A percentile compares a stretch with the other conserved stretches of the same genome.
phyloP scores from a whole-genome alignment of 805 yeast genomes.

The Candida tallmaniae region DNA sequence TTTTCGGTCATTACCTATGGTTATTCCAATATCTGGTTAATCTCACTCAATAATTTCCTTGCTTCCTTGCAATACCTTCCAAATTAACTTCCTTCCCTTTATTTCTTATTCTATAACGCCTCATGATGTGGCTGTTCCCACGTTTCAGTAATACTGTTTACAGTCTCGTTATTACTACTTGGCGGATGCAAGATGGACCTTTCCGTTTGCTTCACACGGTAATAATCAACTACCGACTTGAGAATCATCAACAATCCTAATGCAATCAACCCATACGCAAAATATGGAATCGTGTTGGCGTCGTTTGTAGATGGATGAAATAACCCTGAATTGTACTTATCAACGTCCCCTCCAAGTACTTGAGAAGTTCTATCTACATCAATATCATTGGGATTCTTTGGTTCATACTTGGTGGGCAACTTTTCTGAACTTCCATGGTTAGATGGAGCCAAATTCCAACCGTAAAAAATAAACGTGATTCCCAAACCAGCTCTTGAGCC shows the following conservation, averaged over 20 bases:
- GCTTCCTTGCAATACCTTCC: too few relatives aligned
- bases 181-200: slow-evolving; percentile 41
- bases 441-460: slow-evolving; percentile 33
- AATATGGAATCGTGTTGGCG: slow-evolving; percentile 37
- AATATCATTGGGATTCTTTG: slow-evolving; percentile 29
- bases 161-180: background rate
- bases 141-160: slow-evolving; percentile 13
- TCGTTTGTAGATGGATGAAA: slow-evolving; percentile 12
- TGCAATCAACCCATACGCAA: slow-evolving; percentile 60
- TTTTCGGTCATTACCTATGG: too few relatives aligned
- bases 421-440: slow-evolving; percentile 35
- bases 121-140: slow-evolving; percentile 3
- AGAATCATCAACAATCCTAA: slow-evolving; percentile 63
- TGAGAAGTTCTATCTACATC: slow-evolving; percentile 26
- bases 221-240: slow-evolving; percentile 69
- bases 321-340: slow-evolving; percentile 25
- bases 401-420: slow-evolving; percentile 29
- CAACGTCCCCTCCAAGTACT: slow-evolving; percentile 25
- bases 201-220: slow-evolving; percentile 75
- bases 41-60: too few relatives aligned
- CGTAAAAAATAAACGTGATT: slow-evolving; percentile 70
- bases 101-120: background rate
- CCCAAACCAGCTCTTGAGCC: slow-evolving; percentile 95
- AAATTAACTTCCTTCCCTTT: too few relatives aligned
- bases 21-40: too few relatives aligned